phyloP scores from a whole-genome alignment of 2,329 filamentous ascomycete genomes.

The Monosporascus sp. region DNA sequence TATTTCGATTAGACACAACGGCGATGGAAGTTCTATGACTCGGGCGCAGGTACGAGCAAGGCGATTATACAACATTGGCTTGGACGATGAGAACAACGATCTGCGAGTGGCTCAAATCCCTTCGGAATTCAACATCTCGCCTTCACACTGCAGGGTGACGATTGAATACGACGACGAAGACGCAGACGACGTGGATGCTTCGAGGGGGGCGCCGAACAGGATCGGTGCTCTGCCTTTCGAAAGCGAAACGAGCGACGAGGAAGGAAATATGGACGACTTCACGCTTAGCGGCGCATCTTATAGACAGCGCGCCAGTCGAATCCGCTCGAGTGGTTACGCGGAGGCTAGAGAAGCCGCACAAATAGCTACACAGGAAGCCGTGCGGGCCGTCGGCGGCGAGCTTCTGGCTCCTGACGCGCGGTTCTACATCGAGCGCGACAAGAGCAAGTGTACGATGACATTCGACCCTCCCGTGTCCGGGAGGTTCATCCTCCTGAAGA shows the following conservation, averaged over 20 bases:
- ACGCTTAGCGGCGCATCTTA: slow-evolving; percentile 22
- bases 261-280: slow-evolving; percentile 27
- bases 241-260: slow-evolving; percentile 38
- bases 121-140: slow-evolving; percentile 44
- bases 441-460: slow-evolving; percentile 79
- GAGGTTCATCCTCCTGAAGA: slow-evolving; percentile 80
- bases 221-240: slow-evolving; percentile 54
- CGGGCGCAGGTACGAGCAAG: slow-evolving; percentile 39
- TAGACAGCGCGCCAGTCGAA: slow-evolving; percentile 24
- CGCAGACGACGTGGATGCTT: slow-evolving; percentile 31
- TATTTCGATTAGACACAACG: slow-evolving; percentile 48
- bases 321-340: slow-evolving; percentile 26
- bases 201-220: slow-evolving; percentile 38
- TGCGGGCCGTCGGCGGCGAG: slow-evolving; percentile 52
- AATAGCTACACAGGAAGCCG: slow-evolving; percentile 51
- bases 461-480: slow-evolving; percentile 81
- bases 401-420: slow-evolving; percentile 69
- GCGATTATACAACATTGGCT: slow-evolving; percentile 39
- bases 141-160: slow-evolving; percentile 49
- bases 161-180: slow-evolving; percentile 60
- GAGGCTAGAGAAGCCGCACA: slow-evolving; percentile 44
- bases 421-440: slow-evolving; percentile 79
- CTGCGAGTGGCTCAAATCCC: slow-evolving; percentile 52
- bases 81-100: slow-evolving; percentile 39
- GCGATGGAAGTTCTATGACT: slow-evolving; percentile 46